A percentile compares a stretch with the other conserved stretches of the same genome.
These are phyloP conservation scores for Entamoeba histolytica DNA, from an alignment of 208 protist genomes.

Conservation along the genomic window DNA sequence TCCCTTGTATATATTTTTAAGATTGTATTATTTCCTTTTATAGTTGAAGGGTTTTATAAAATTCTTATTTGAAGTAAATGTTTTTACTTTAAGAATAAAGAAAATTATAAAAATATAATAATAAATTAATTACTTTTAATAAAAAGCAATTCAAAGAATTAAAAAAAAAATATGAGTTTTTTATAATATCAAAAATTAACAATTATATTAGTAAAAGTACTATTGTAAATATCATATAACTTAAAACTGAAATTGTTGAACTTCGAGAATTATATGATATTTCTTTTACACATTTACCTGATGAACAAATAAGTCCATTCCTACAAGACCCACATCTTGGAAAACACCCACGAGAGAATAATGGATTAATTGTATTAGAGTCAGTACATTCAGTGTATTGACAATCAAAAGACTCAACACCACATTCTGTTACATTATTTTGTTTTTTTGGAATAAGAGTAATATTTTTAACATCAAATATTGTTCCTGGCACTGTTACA, in stretches of 20 bases:
- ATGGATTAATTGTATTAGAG: neutral
- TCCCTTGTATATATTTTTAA: neutral
- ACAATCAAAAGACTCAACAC: neutral
- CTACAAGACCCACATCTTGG: neutral
- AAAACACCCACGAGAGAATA: neutral
- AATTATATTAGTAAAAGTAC: no score
- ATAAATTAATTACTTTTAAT: no score
- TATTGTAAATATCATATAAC: no score
- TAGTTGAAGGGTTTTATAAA: neutral
- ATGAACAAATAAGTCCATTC: neutral
- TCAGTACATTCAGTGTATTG: neutral
- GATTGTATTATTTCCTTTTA: neutral
- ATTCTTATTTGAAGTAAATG: no score
- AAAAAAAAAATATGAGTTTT: no score
- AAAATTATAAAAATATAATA: no score
- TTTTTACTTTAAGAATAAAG: no score
- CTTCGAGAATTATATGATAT: neutral
- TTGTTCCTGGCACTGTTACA: neutral
- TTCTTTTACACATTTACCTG: neutral
- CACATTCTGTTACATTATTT: neutral
- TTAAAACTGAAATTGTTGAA: neutral
- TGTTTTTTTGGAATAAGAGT: neutral
- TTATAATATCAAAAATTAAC: no score
- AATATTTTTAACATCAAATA: neutral
- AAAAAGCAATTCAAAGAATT: no score